Base-by-base conservation (phyloP, 305 asterid genomes). In the Petunia hybrid region DNA sequence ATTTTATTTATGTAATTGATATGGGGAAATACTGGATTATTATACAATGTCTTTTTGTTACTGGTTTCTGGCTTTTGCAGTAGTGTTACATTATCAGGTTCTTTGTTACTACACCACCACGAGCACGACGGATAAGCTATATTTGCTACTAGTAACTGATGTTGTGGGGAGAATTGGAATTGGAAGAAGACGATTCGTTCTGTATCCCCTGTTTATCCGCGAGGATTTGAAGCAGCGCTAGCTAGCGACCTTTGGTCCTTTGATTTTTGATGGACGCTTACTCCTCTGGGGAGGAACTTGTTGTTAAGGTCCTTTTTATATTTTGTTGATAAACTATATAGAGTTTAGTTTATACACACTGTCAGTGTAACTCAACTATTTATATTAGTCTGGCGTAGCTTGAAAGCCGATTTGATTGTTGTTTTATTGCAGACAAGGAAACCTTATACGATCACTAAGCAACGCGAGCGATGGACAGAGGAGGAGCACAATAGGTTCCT, bases 381-480 rank as follows among this genome's bases (percentile, higher is more conserved):
- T 79, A 53, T 79, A 4, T 41, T 64, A 65, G 48, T 14, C 38
- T 74, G 55, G 53, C 31, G 31, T 22, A 22, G 31, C 31, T 22
- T 22, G 31, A 22, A 22, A 22, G 31, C 31, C 31, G 31, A 22
- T 22, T 22, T 63, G 60, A n/a, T 81, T 61, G 6, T 81, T 69
- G 77, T 65, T 68, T 22, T 36, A 70, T 87, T 82, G 81, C 93
- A 95, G 99, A 83, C 94, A 53, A 91, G 99, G 92, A 95, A 95
- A 76, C 99, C 99, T 22, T 95, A 95, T 81, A 95, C 99, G 40
- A 94, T 95, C 69, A 91, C 98, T 57, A 95, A 95, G 91, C 99
- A 95, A 87, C 97, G 98, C 9, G 98, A 95, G 84, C 89, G 97
- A 80, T 94, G 97, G 99, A 95, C 98, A 9, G 98, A 94, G 86